Evolutionary conservation across 2,329 filamentous ascomycete species (phyloP).

Genomic region (Chaetomium olivaceum): DNA sequence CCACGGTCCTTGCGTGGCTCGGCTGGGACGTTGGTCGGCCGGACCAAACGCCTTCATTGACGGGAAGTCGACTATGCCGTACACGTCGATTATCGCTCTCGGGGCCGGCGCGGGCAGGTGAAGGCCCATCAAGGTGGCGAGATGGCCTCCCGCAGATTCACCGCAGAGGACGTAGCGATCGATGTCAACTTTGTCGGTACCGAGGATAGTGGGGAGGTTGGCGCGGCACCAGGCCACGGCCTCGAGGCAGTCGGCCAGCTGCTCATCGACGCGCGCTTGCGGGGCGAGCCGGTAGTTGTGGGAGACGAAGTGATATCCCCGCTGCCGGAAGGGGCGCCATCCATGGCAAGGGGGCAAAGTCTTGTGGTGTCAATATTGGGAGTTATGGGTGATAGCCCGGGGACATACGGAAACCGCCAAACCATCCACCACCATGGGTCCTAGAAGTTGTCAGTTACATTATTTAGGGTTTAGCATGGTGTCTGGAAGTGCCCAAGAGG

Average conservation of each 20-base stretch:
- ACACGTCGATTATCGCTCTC: conserved; percentile 27
- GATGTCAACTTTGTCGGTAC: conserved; percentile 25
- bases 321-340: conserved; percentile 25
- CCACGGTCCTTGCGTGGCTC: conserved; percentile 15
- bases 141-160: conserved; percentile 31
- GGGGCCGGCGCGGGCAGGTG: conserved; percentile 20
- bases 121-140: conserved; percentile 28
- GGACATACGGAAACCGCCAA: conserved; percentile 27
- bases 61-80: conserved; percentile 29
- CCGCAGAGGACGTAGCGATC: conserved; percentile 31
- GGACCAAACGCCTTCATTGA: conserved; percentile 17
- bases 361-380: conserved; percentile 2
- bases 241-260: conserved; percentile 29
- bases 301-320: conserved; percentile 31
- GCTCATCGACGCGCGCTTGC: conserved; percentile 28
- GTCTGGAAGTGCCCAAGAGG: neutral
- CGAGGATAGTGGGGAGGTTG: conserved; percentile 26
- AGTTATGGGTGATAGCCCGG: too few relatives aligned
- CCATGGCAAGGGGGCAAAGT: conserved; percentile 30
- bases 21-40: neutral
- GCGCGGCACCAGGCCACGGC: conserved; percentile 28
- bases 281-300: conserved; percentile 34
- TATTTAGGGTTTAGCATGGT: neutral
- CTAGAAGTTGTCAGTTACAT: neutral
- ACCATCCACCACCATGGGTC: conserved; percentile 32